Conservation (phyloP, 768 basidiomycete genomes). For the Lactifluus piperatus region DNA sequence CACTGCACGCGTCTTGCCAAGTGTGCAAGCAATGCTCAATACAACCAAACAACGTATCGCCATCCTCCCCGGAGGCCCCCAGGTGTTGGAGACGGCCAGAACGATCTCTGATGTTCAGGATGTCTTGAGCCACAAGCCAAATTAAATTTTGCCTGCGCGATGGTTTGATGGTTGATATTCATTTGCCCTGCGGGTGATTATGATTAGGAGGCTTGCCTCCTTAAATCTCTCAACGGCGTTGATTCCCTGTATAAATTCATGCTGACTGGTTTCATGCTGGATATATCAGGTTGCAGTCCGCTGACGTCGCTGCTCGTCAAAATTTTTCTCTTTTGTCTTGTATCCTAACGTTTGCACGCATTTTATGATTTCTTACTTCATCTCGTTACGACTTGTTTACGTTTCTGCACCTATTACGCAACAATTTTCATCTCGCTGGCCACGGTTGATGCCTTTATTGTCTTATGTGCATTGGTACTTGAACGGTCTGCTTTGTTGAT, state of each 20-base stretch:
- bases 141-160: slow-evolving; percentile 3
- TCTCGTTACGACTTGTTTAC: slow-evolving; percentile 9
- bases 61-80: slow-evolving; percentile 66
- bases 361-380: not conserved
- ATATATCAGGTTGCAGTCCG: slow-evolving; percentile 17
- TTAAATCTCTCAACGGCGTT: slow-evolving; percentile 5
- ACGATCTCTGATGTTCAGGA: slow-evolving; percentile 72
- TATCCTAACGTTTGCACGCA: not conserved
- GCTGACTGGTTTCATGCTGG: slow-evolving; percentile 13
- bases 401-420: slow-evolving; percentile 4
- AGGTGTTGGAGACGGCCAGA: slow-evolving; percentile 58
- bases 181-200: slow-evolving; percentile 10
- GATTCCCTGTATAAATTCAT: slow-evolving; percentile 15
- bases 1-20: slow-evolving; percentile 71
- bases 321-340: not conserved
- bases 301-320: not conserved
- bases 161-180: not conserved
- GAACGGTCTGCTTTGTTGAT: not conserved
- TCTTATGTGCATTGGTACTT: not conserved
- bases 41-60: slow-evolving; percentile 73
- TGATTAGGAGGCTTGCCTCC: slow-evolving; percentile 11
- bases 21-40: slow-evolving; percentile 66
- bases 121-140: slow-evolving; percentile 41
- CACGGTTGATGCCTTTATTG: slow-evolving; percentile 14
- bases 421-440: slow-evolving; percentile 13